These are phyloP conservation scores for Hyaloscypha bicolor DNA, from an alignment of 495 filamentous ascomycete genomes.

Conservation along the genomic window DNA sequence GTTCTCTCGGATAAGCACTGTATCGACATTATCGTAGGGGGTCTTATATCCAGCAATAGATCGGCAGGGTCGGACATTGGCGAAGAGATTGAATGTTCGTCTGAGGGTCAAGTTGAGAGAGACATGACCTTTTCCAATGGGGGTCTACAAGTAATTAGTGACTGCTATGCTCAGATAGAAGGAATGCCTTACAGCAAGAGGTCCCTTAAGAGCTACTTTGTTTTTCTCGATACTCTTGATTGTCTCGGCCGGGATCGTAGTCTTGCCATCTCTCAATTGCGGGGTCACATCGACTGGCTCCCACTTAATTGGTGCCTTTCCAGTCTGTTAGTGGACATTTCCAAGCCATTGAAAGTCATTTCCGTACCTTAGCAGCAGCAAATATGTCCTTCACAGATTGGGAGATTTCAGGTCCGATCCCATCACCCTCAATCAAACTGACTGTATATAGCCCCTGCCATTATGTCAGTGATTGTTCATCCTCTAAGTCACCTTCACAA, in stretches of 20 bases:
- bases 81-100: constrained; percentile 99
- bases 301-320: constrained; percentile 89
- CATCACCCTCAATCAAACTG: constrained; percentile 97
- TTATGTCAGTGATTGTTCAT: constrained; percentile 10
- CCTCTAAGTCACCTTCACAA: not conserved
- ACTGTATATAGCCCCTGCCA: constrained; percentile 89
- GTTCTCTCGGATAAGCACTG: constrained; percentile 98
- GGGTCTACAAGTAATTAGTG: constrained; percentile 62
- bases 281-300: constrained; percentile 96
- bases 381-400: constrained; percentile 98
- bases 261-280: constrained; percentile 88
- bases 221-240: constrained; percentile 90
- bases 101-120: constrained; percentile 98
- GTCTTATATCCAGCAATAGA: constrained; percentile 98
- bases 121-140: constrained; percentile 97
- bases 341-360: constrained; percentile 9
- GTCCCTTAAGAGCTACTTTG: constrained; percentile 95
- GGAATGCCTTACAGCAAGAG: constrained; percentile 75
- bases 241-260: constrained; percentile 85
- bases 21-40: constrained; percentile 97
- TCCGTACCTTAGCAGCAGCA: constrained; percentile 81
- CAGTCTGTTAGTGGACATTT: constrained; percentile 26
- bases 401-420: constrained; percentile 96
- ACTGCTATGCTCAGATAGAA: not conserved
- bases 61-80: constrained; percentile 96